Evolutionary conservation across 306 rosid species (phyloP).

Genomic region (Datisca glomerata): DNA sequence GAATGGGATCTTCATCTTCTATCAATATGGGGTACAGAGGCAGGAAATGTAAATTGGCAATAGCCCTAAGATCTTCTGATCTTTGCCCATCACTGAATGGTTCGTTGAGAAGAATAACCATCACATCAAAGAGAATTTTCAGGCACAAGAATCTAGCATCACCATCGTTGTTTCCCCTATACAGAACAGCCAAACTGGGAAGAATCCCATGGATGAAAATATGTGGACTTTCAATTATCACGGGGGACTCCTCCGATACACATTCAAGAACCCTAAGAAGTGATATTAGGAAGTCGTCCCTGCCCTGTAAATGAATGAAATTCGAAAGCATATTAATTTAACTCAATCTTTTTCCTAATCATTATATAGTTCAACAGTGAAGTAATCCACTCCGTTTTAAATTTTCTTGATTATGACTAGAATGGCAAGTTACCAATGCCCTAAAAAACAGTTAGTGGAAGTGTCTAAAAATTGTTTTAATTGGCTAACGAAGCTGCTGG

Average conservation of each 20-base stretch:
- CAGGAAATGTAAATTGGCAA: slow-evolving; percentile 64
- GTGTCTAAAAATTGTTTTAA: too few relatives aligned
- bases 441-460: too few relatives aligned
- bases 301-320: slow-evolving; percentile 54
- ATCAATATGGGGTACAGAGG: slow-evolving; percentile 89
- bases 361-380: too few relatives aligned
- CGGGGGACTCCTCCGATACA: slow-evolving; percentile 59
- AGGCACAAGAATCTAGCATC: slow-evolving; percentile 96
- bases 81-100: slow-evolving; percentile 58
- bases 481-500: too few relatives aligned
- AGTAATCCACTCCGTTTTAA: too few relatives aligned
- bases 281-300: slow-evolving; percentile 96
- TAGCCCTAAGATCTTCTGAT: slow-evolving; percentile 48
- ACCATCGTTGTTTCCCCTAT: slow-evolving; percentile 91
- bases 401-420: too few relatives aligned
- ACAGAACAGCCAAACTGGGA: slow-evolving; percentile 84
- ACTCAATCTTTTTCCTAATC: not conserved
- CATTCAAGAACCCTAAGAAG: slow-evolving; percentile 82
- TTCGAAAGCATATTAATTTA: slow-evolving; percentile 2
- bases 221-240: slow-evolving; percentile 55
- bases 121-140: slow-evolving; percentile 70
- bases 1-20: slow-evolving; percentile 93
- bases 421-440: too few relatives aligned
- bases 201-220: slow-evolving; percentile 67
- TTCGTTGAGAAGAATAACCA: slow-evolving; percentile 69